Evolutionary conservation across 225 moss, liverwort and hornwort species (phyloP).

Genomic region (Pleurozium schreberi): DNA sequence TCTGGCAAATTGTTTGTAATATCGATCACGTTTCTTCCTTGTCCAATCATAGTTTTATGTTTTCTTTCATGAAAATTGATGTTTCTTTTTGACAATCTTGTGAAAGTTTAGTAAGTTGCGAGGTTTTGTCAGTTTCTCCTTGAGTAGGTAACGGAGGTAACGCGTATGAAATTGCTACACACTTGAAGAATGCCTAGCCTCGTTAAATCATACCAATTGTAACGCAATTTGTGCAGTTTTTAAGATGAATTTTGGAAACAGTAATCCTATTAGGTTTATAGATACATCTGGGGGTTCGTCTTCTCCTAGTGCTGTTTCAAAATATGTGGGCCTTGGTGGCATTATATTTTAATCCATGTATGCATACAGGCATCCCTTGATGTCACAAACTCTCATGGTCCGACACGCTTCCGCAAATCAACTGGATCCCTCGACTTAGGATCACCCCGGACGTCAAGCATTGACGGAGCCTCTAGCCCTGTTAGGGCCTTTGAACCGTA

Average conservation of each 20-base stretch:
- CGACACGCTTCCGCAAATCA: conserved; percentile 31
- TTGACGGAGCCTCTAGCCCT: conserved; percentile 53
- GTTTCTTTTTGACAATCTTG: background rate
- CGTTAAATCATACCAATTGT: background rate
- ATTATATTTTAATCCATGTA: background rate
- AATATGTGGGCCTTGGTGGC: background rate
- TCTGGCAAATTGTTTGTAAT: background rate
- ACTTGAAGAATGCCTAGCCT: background rate
- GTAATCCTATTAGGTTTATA: background rate
- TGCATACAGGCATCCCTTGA: conserved; percentile 31
- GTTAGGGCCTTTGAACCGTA: conserved; percentile 35
- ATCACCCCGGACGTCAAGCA: conserved; percentile 32
- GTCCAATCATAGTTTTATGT: background rate
- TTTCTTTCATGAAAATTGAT: background rate
- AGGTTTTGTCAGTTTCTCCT: background rate
- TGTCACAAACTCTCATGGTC: conserved; percentile 9
- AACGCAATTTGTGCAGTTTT: background rate
- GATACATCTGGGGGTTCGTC: background rate
- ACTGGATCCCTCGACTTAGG: conserved; percentile 54
- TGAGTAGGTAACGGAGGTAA: background rate
- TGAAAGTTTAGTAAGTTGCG: background rate
- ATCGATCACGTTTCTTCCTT: background rate
- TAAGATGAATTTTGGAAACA: background rate
- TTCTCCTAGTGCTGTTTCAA: background rate
- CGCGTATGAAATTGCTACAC: background rate